Evolutionary conservation across 805 yeast genomes (phyloP), one percentile per base, ranked within the genome.

Genomic region (Saccharomycopsis sp.): DNA sequence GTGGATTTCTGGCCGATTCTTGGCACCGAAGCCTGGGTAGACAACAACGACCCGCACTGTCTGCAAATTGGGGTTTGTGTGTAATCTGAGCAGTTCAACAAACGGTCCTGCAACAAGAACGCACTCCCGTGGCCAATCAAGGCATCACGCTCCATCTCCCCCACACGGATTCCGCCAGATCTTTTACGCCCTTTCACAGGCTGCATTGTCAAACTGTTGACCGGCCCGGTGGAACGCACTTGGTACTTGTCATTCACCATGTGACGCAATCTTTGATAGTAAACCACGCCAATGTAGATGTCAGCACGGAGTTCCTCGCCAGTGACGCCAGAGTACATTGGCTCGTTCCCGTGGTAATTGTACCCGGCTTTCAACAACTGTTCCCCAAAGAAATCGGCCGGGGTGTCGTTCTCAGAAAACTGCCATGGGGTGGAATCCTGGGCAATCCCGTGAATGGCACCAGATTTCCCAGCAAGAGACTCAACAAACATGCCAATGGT

Each of bases 231-330:
- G 4, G 96, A 85, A 67, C 98, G 82, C 39, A 92, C 98, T 69
- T 92, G 98, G 83, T 87, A 92, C 74, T 92, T 92, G 61, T 92
- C 98, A 70, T 92, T 92, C 50, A 92, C 98, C 98, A 92, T 92
- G 64, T 92, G 98, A 69, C 98, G 80, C 70, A 92, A 75, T 68
- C 98, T 77, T 69, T 92, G 98, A 67, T 92, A 92, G 68, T 86
- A 92, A 39, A 92, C 98, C 53, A 88, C 88, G 53, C 98, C 98
- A 51, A 92, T 75, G 64, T 92, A 92, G 51, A 92, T 92, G 61
- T 92, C 98, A 19, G 84, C 95, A 55, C 96, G 72, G 53, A 92
- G 69, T 67, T 92, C 98, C 64, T 92, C 96, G 54, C 98, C 98
- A 36, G 97, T 89, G 34, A 81, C 96, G 56, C 98, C 98, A 13